Evolutionary conservation across 169 alveolate species (phyloP).

Genomic region (Babesia ovata): DNA sequence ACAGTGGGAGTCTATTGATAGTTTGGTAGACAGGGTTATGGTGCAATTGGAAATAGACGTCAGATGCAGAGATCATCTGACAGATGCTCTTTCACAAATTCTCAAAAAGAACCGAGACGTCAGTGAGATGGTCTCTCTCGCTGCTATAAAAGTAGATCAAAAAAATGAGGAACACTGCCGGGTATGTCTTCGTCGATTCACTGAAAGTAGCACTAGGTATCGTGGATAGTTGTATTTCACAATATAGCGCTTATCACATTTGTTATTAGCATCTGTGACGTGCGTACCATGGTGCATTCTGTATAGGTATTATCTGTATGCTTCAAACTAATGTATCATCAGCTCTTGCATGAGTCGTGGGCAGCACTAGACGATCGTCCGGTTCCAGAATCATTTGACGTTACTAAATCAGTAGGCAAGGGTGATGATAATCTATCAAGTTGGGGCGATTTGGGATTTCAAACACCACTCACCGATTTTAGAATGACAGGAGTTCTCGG

Average conservation of each 20-base stretch:
- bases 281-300: neutral
- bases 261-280: no score
- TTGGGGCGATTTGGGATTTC: conserved; percentile 72
- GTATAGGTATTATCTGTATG: neutral
- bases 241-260: no score
- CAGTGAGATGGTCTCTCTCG: neutral
- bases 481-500: conserved; percentile 68
- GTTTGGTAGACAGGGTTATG: neutral
- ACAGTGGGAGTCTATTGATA: neutral
- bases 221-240: no score
- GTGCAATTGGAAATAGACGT: neutral
- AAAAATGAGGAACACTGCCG: neutral
- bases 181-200: conserved; percentile 1
- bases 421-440: conserved; percentile 15
- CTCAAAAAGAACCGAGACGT: neutral
- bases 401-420: conserved; percentile 29
- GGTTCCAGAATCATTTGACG: conserved; percentile 46
- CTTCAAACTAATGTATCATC: neutral
- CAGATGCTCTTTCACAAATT: conserved; percentile 9
- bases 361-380: conserved; percentile 36
- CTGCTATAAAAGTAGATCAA: conserved; percentile 5
- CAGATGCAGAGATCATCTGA: neutral
- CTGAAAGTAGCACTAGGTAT: no score
- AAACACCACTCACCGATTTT: conserved; percentile 63
- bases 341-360: conserved; percentile 55